Base-by-base conservation (phyloP, 208 protist genomes). In the Leishmania amazonensis region DNA sequence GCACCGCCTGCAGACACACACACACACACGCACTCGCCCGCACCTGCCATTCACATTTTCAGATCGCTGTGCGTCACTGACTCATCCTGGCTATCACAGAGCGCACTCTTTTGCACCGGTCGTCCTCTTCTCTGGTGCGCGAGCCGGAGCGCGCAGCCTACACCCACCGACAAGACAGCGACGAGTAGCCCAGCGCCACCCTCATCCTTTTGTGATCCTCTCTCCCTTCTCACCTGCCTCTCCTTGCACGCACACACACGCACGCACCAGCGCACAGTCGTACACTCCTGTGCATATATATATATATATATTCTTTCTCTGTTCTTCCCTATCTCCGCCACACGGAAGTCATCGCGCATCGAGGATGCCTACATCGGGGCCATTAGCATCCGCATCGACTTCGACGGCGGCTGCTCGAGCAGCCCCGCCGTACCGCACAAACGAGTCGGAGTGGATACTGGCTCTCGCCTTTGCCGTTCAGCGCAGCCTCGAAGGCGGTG, bases 361-460 rank as follows among this genome's bases (percentile, higher is more conserved):
- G 28, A 42, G 21, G 21, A 76, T 76, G 73, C 51, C n/a, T 28
- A 19, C 45, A 19, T 47, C 51, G 24, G 5, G 51, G 51, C n/a
- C 73, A 64, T n/a, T 51, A 6, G 13, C 24, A 64, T 57, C 73
- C 51, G 19, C 73, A 19, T 57, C 73, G 51, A 76, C 35, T 28
- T 78, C 24, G 35, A 21, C 57, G 28, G 75, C 54, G 35, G 40
- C n/a, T 28, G 13, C 75, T 9, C 17, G 51, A n/a, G 38, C 60
- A 13, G 47, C 81, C n/a, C 53, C 74, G 13, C 86, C 86, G 19
- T 89, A 85, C 51, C 82, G 80, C 71, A 86, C 84, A 31, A 89
- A 89, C 47, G 35, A 47, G 21, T 28, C 40, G 13, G 80, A 86
- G 42, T 89, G 86, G 86, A 31, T 83, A 9, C 47, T 70, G 7